Conservation (phyloP, 2,329 filamentous ascomycete species). For the Xylariaceae sp. region DNA sequence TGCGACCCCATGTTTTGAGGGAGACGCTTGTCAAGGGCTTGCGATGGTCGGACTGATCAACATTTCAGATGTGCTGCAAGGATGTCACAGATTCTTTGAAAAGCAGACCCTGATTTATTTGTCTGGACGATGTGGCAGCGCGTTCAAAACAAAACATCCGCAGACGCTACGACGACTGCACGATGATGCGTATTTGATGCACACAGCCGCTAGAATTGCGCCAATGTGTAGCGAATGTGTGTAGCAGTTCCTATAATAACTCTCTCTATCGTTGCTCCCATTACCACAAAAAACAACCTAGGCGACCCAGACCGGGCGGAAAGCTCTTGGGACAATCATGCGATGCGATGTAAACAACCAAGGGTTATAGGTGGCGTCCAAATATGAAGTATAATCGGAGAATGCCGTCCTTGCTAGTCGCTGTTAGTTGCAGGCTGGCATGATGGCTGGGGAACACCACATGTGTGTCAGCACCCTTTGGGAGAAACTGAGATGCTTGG, state of each 20-base stretch:
- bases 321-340: slow-evolving; percentile 10
- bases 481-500: neutral
- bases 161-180: slow-evolving; percentile 10
- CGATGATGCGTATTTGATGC: slow-evolving; percentile 23
- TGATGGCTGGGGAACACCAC: slow-evolving; percentile 7
- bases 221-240: slow-evolving; percentile 2
- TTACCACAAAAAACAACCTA: slow-evolving; percentile 1
- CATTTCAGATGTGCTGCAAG: slow-evolving; percentile 24
- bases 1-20: slow-evolving; percentile 23
- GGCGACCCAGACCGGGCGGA: slow-evolving; percentile 6
- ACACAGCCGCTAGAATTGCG: slow-evolving; percentile 21
- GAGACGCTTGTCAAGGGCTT: slow-evolving; percentile 11
- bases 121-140: slow-evolving; percentile 16
- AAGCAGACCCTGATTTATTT: slow-evolving; percentile 2
- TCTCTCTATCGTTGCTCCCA: neutral
- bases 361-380: neutral
- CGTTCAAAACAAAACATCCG: slow-evolving; percentile 8
- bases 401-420: slow-evolving; percentile 20
- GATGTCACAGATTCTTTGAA: slow-evolving; percentile 15
- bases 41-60: slow-evolving; percentile 11
- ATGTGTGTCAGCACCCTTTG: slow-evolving; percentile 8
- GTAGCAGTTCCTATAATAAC: slow-evolving; percentile 4
- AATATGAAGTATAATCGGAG: slow-evolving; percentile 12
- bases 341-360: slow-evolving; percentile 13
- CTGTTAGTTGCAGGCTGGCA: neutral